These are phyloP conservation scores for Mycena crocata DNA, from an alignment of 768 basidiomycete species.

Conservation along the genomic window DNA sequence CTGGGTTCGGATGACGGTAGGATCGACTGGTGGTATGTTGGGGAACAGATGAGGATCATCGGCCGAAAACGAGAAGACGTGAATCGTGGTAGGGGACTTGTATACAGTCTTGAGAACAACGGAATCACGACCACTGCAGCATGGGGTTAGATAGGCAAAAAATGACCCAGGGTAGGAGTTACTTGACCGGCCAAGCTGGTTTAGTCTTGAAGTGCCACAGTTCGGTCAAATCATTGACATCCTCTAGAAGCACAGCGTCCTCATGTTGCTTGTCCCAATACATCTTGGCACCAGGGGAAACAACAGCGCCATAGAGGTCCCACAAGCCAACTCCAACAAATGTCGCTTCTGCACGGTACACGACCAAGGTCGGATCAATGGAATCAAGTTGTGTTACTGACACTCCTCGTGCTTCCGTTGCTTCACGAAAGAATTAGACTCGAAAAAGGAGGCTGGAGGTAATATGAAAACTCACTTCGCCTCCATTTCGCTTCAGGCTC, in stretches of 20 bases:
- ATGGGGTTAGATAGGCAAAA: conserved; percentile 30
- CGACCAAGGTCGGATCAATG: conserved; percentile 95
- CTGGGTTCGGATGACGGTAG: conserved; percentile 89
- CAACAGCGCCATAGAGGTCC: conserved; percentile 91
- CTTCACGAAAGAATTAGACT: conserved; percentile 49
- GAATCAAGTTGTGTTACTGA: conserved; percentile 96
- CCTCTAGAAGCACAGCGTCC: conserved; percentile 86
- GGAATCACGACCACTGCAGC: conserved; percentile 83
- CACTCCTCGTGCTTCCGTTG: conserved; percentile 88
- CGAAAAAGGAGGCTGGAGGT: conserved; percentile 12
- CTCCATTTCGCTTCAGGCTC: conserved; percentile 99
- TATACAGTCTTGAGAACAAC: conserved; percentile 96
- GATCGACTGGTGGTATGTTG: conserved; percentile 71
- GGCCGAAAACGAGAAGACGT: conserved; percentile 94
- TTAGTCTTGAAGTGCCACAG: conserved; percentile 94
- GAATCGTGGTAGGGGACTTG: conserved; percentile 94
- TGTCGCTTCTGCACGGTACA: conserved; percentile 96
- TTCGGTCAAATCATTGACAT: conserved; percentile 91
- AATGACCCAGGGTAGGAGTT: conserved; percentile 24
- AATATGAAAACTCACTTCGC: conserved; percentile 68
- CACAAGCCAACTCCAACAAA: conserved; percentile 96
- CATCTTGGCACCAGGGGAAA: conserved; percentile 83
- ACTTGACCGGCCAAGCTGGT: conserved; percentile 95
- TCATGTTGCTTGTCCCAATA: conserved; percentile 94
- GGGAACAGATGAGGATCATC: conserved; percentile 92